A percentile compares a stretch with the other conserved stretches of the same genome.
These are phyloP conservation scores for Gracilaria vermiculophylla DNA, from an alignment of 23 red algal species.

Conservation along the genomic window DNA sequence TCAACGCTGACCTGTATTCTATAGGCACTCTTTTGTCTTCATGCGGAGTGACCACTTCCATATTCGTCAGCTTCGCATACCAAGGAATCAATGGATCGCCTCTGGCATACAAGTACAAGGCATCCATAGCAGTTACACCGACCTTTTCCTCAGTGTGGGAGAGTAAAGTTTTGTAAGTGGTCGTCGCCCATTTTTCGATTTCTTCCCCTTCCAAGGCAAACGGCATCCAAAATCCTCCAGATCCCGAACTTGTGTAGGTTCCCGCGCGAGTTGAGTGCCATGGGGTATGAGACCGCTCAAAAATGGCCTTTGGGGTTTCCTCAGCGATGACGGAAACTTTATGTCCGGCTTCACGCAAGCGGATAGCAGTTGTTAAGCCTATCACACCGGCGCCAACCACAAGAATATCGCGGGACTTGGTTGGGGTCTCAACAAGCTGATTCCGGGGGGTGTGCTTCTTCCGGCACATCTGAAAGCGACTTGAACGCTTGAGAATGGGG, in stretches of 20 bases:
- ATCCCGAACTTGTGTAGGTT: slow-evolving; percentile 66
- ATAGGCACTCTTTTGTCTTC: slow-evolving; percentile 25
- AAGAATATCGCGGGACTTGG: slow-evolving; percentile 13
- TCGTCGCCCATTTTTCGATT: slow-evolving; percentile 64
- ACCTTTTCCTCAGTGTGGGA: slow-evolving; percentile 7
- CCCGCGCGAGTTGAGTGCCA: background rate
- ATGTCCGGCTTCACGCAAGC: slow-evolving; percentile 31
- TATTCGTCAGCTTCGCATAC: slow-evolving; percentile 40
- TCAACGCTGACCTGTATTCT: slow-evolving; percentile 20
- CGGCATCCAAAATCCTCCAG: slow-evolving; percentile 87
- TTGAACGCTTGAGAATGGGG: background rate
- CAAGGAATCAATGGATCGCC: slow-evolving; percentile 26
- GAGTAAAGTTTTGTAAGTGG: slow-evolving; percentile 31
- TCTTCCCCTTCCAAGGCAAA: slow-evolving; percentile 64
- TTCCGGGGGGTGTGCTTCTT: background rate
- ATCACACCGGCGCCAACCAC: slow-evolving; percentile 75
- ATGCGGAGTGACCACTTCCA: slow-evolving; percentile 13
- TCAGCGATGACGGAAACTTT: slow-evolving; percentile 46
- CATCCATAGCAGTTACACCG: slow-evolving; percentile 35
- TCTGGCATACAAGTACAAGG: background rate
- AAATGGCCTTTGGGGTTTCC: slow-evolving; percentile 27
- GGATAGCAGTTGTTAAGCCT: slow-evolving; percentile 72
- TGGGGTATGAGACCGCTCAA: slow-evolving; percentile 19
- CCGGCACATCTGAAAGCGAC: background rate
- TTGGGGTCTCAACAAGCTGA: background rate